Conservation (phyloP, 148 eudicot genomes). For the Vaccinium corymbosum region DNA sequence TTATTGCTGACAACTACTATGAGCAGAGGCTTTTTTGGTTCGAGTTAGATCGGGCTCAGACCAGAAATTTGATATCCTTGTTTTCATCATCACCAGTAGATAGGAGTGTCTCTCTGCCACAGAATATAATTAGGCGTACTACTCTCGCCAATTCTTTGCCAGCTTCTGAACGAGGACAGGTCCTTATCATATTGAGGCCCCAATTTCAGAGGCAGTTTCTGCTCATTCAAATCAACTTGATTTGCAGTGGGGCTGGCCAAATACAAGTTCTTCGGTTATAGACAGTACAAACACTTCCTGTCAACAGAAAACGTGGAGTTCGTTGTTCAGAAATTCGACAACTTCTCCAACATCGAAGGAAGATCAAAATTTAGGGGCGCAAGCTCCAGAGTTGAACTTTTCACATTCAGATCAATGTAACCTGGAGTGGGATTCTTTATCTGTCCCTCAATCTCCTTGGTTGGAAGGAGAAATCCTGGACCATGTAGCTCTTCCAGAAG, state of each 20-base stretch:
- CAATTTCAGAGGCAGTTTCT: neutral
- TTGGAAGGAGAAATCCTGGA: constrained; percentile 9
- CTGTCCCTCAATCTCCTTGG: neutral
- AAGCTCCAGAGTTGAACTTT: constrained; percentile 12
- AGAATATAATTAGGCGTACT: constrained; percentile 26
- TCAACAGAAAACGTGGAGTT: constrained; percentile 44
- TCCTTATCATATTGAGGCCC: neutral
- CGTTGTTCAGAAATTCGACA: constrained; percentile 39
- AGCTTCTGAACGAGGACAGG: constrained; percentile 9
- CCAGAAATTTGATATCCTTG: constrained; percentile 38
- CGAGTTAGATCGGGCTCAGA: constrained; percentile 55
- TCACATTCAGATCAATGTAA: constrained; percentile 18
- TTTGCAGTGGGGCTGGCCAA: neutral
- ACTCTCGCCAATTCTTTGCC: constrained; percentile 16
- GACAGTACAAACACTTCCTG: constrained; percentile 9
- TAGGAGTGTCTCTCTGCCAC: constrained; percentile 23
- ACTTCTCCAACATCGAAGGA: constrained; percentile 12
- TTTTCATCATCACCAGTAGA: constrained; percentile 40
- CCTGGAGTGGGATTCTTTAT: constrained; percentile 19
- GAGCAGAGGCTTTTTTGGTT: too few relatives aligned
- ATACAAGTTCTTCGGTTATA: constrained; percentile 19
- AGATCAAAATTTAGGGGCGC: constrained; percentile 15
- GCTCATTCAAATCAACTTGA: neutral
- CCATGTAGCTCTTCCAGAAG: constrained; percentile 5
- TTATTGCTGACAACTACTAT: too few relatives aligned